These are phyloP conservation scores for Globisporangium perplexum DNA, from an alignment of 352 stramenopile genomes.

Conservation along the genomic window DNA sequence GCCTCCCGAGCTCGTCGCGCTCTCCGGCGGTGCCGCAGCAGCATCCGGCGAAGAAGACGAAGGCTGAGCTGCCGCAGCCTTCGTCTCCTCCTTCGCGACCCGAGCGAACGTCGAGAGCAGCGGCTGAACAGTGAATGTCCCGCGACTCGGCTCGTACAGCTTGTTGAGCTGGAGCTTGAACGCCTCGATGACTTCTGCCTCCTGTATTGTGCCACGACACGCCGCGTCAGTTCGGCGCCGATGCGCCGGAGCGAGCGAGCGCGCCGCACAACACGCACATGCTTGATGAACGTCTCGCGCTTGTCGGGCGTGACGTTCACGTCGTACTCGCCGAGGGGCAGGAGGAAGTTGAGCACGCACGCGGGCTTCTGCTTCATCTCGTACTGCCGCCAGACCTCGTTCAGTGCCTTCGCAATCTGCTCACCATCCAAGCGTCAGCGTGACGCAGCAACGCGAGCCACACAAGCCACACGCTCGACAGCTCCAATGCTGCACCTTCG, in stretches of 20 bases:
- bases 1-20: neutral
- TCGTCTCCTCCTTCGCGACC: neutral
- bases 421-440: too few relatives aligned
- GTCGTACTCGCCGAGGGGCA: conserved; percentile 90
- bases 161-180: conserved; percentile 52
- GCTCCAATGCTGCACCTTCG: conserved; percentile 29
- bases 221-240: neutral
- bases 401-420: conserved; percentile 68
- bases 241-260: too few relatives aligned
- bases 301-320: conserved; percentile 98
- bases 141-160: conserved; percentile 58
- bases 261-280: conserved; percentile 26
- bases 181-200: conserved; percentile 48
- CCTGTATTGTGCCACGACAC: conserved; percentile 9
- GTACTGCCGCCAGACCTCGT: conserved; percentile 90
- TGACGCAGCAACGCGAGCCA: too few relatives aligned
- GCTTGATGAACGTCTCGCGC: conserved; percentile 88
- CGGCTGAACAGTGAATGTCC: conserved; percentile 56
- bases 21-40: neutral
- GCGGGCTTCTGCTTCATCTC: conserved; percentile 92
- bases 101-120: conserved; percentile 40
- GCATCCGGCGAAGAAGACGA: neutral
- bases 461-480: conserved; percentile 1
- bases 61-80: neutral
- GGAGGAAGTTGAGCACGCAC: conserved; percentile 88